These are phyloP conservation scores for Onygenales sp. DNA, from an alignment of 2,329 filamentous ascomycete genomes.

Conservation along the genomic window DNA sequence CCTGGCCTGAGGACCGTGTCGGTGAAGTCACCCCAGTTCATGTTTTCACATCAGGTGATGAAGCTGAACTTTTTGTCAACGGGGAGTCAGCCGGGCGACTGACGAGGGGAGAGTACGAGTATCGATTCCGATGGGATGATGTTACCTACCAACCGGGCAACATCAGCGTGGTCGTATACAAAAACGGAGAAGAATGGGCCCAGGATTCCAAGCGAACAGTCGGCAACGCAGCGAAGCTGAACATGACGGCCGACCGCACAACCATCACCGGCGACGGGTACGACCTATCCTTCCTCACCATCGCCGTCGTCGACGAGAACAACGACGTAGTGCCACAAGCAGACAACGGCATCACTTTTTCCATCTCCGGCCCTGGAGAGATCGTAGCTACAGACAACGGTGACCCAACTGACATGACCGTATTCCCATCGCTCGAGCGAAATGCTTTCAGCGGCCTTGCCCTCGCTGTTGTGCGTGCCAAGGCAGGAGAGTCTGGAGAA, in stretches of 20 bases:
- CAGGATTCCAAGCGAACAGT: conserved; percentile 32
- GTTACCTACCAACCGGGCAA: conserved; percentile 41
- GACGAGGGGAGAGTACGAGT: conserved; percentile 26
- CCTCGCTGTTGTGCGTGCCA: no score
- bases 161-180: conserved; percentile 40
- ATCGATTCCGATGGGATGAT: conserved; percentile 46
- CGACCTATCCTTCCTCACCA: conserved; percentile 40
- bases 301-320: conserved; percentile 35
- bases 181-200: conserved; percentile 40
- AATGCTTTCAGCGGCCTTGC: conserved; percentile 32
- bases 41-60: conserved; percentile 43
- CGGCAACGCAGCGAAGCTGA: conserved; percentile 30
- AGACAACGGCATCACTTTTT: conserved; percentile 35
- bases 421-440: conserved; percentile 32
- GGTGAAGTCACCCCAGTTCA: conserved; percentile 45
- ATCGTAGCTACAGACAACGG: conserved; percentile 46
- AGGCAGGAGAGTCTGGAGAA: no score
- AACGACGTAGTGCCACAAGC: conserved; percentile 39
- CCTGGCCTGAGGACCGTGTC: conserved; percentile 36
- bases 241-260: conserved; percentile 32
- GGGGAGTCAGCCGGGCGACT: conserved; percentile 36
- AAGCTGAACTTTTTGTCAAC: conserved; percentile 48
- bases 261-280: conserved; percentile 17
- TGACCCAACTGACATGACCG: conserved; percentile 36
- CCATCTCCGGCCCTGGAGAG: conserved; percentile 33